A percentile compares a stretch with the other conserved stretches of the same genome.
Evolutionary conservation across 2,329 filamentous ascomycete genomes (phyloP).

Genomic region (Ramichloridium luteum): DNA sequence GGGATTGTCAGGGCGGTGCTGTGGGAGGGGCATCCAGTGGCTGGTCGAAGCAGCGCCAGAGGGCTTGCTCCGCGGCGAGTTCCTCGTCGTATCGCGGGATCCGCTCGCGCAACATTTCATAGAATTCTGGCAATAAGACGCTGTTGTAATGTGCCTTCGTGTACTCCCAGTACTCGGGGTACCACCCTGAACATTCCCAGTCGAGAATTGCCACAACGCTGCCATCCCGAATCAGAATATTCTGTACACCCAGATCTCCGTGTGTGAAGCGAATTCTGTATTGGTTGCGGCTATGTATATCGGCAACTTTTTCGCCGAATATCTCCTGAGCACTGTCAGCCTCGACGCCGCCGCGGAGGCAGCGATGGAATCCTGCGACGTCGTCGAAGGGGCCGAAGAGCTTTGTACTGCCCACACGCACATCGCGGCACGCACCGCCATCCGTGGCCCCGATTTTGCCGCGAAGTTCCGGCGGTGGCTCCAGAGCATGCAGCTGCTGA

Average conservation of each 20-base stretch:
- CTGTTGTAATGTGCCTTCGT: constrained; percentile 6
- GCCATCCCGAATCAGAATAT: background rate
- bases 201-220: background rate
- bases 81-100: constrained; percentile 8
- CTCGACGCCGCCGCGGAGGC: constrained; percentile 2
- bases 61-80: constrained; percentile 6
- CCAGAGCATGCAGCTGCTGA: constrained; percentile 5
- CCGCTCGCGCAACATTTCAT: constrained; percentile 6
- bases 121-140: constrained; percentile 4
- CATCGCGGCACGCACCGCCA: constrained; percentile 6
- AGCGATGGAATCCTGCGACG: constrained; percentile 4
- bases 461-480: background rate
- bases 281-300: constrained; percentile 2
- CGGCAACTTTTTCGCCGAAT: constrained; percentile 3
- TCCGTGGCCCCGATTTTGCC: constrained; percentile 4
- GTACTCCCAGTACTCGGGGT: constrained; percentile 3
- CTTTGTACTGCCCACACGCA: constrained; percentile 4
- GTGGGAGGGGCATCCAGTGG: constrained; percentile 3
- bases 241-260: background rate
- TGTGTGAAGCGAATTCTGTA: constrained; percentile 2
- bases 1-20: too few relatives aligned
- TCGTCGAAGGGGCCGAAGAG: constrained; percentile 7
- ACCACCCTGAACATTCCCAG: constrained; percentile 1
- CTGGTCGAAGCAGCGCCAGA: constrained; percentile 5
- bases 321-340: background rate